Percentiles rank a stretch among this genome's conserved stretches.
Conservation (phyloP, 192 early-diverging fungal species). For the Podila epicladia region DNA sequence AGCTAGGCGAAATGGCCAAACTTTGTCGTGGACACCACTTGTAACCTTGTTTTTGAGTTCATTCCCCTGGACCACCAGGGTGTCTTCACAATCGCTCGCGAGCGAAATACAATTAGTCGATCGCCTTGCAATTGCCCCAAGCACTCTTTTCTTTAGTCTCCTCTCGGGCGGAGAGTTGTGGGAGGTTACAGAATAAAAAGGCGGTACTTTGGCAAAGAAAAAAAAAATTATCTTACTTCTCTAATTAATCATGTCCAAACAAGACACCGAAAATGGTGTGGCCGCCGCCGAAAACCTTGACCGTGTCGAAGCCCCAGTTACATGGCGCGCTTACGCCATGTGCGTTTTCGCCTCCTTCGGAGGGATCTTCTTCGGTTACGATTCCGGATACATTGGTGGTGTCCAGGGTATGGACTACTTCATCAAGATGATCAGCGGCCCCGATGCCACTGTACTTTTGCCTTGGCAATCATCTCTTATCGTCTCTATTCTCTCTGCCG, state of each 20-base stretch:
- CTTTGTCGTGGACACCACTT: constrained; percentile 21
- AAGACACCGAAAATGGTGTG: constrained; percentile 39
- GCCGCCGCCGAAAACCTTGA: constrained; percentile 42
- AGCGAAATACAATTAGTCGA: constrained; percentile 27
- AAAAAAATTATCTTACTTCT: constrained; percentile 25
- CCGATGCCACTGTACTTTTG: constrained; percentile 48
- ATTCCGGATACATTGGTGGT: constrained; percentile 77
- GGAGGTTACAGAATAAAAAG: constrained; percentile 29
- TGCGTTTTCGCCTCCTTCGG: constrained; percentile 65
- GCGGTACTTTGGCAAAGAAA: constrained; percentile 24
- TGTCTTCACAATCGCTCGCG: no score
- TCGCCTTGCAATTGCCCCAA: constrained; percentile 21
- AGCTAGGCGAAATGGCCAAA: constrained; percentile 19
- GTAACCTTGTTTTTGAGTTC: constrained; percentile 23
- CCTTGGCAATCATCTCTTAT: constrained; percentile 54
- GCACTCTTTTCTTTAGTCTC: constrained; percentile 37
- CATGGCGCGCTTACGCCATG: constrained; percentile 49
- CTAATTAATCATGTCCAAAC: constrained; percentile 46
- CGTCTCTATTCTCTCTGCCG: constrained; percentile 67
- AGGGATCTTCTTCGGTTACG: constrained; percentile 80
- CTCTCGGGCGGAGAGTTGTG: constrained; percentile 10
- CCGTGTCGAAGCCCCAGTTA: constrained; percentile 51
- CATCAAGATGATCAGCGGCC: constrained; percentile 60
- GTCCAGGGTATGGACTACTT: constrained; percentile 73
- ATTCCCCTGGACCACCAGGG: constrained; percentile 22